A percentile compares a stretch with the other conserved stretches of the same genome.
phyloP scores from a whole-genome alignment of 2,329 filamentous ascomycete species.

The Monosporascus sp. region DNA sequence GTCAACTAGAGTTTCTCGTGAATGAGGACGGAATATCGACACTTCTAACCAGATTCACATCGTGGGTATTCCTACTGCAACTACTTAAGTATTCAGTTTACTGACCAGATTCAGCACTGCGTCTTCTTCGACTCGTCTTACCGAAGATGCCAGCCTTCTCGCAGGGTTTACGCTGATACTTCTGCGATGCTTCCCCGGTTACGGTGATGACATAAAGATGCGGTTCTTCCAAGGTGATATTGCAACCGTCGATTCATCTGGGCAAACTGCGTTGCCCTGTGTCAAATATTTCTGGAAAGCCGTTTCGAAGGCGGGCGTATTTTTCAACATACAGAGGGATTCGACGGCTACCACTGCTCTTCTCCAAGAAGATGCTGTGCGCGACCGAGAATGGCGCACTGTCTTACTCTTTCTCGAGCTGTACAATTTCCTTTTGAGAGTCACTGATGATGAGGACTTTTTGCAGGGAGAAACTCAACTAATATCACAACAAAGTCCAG shows the following conservation, averaged over 20 bases:
- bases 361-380: conserved; percentile 27
- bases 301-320: conserved; percentile 39
- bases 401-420: conserved; percentile 88
- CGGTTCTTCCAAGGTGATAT: conserved; percentile 79
- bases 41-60: conserved; percentile 42
- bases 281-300: conserved; percentile 82
- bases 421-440: conserved; percentile 85
- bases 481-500: conserved; percentile 32
- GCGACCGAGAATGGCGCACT: conserved; percentile 75
- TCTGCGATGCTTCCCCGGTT: conserved; percentile 74
- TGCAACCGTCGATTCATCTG: conserved; percentile 29
- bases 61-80: conserved; percentile 23
- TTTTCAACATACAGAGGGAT: conserved; percentile 28
- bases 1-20: conserved; percentile 65
- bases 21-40: conserved; percentile 69
- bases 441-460: conserved; percentile 97
- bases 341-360: conserved; percentile 17
- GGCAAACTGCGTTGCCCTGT: conserved; percentile 49
- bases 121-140: conserved; percentile 29
- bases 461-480: conserved; percentile 53
- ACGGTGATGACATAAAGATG: conserved; percentile 88
- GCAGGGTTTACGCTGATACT: conserved; percentile 85
- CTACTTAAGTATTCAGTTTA: conserved; percentile 18
- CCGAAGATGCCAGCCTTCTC: conserved; percentile 63
- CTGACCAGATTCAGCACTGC: conserved; percentile 25